These are phyloP conservation scores for Aspergillus sp. DNA, from an alignment of 2,329 filamentous ascomycete species.

Conservation along the genomic window DNA sequence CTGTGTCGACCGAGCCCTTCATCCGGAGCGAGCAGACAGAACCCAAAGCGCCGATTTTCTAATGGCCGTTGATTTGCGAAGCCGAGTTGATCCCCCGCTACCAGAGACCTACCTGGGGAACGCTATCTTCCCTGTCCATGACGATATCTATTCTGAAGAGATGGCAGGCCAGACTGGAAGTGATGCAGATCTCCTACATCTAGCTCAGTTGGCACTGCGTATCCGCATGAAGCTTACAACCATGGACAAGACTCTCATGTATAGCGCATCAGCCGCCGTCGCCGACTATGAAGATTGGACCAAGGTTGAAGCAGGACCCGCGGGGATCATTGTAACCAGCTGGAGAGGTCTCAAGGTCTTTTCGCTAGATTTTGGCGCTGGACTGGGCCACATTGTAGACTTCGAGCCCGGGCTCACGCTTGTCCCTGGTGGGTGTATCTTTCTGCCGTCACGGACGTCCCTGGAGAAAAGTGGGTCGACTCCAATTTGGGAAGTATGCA, in stretches of 20 bases:
- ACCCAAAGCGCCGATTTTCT: neutral
- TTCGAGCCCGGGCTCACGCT: neutral
- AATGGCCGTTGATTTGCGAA: conserved; percentile 6
- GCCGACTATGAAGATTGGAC: conserved; percentile 7
- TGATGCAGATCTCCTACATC: neutral
- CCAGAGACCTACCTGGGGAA: conserved; percentile 10
- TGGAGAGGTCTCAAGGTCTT: neutral
- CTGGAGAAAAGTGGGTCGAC: neutral
- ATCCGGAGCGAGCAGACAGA: neutral
- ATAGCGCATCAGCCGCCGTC: conserved; percentile 3
- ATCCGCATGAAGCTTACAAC: neutral
- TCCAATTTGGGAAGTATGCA: neutral
- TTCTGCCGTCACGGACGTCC: neutral
- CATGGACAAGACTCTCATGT: conserved; percentile 1
- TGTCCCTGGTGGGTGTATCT: neutral
- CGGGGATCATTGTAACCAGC: neutral
- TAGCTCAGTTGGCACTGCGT: neutral
- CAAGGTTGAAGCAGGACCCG: neutral
- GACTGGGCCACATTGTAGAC: neutral
- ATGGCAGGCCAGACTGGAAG: neutral
- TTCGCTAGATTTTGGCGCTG: neutral
- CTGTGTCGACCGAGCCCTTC: neutral
- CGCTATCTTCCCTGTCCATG: neutral
- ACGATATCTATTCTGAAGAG: neutral
- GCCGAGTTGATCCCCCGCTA: conserved; percentile 1